Base-by-base conservation (phyloP, 352 stramenopile species). In the Globisporangium emineosum region DNA sequence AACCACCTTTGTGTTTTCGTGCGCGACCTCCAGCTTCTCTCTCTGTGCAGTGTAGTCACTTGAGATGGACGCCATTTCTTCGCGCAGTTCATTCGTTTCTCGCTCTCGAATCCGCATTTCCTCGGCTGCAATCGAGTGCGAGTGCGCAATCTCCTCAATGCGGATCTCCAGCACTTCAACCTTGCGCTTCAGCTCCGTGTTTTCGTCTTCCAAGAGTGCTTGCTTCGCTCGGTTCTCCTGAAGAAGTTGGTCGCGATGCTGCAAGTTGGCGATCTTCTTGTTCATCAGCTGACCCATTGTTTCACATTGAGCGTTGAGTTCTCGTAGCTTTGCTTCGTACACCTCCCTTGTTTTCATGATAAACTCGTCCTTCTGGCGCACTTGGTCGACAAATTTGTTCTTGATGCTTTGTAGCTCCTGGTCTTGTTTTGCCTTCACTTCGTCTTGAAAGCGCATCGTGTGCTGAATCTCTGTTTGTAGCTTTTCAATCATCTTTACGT, bases 131-230 rank as follows among this genome's bases (percentile, higher is more conserved):
- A 89, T 56, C 0, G 76, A 86, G 63, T 91, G 81, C 0, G 81
- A 74, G 56, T 90, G 79, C 8, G 82, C 79, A 35, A 93, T 76
- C 68, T 94, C 86, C 27, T 93, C 81, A 0, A 94, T 69, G 13
- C 81, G 80, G 37, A 89, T 80, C 68, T 94, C 86, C 4, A 94
- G 70, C 33, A 89, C 77, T 62, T 91, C 77, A 8, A 92, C 75
- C 64, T 92, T 94, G 19, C 79, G 78, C 62, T 89, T 88, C 2
- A 91, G 67, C 61, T 90, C 82, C 19, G 64, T 81, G 69, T 91
- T 94, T 61, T 93, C 82, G 52, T 94, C 81, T 61, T 92, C 83
- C 37, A 93, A 27, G 15, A 76, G 62, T 15, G 71, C 71, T 37
- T 78, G 76, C 61, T 86, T 89, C 2, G 68, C 60, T 12, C 82